Evolutionary conservation across 1,139 yeast species (phyloP).

Genomic region (Geotrichum reessii): DNA sequence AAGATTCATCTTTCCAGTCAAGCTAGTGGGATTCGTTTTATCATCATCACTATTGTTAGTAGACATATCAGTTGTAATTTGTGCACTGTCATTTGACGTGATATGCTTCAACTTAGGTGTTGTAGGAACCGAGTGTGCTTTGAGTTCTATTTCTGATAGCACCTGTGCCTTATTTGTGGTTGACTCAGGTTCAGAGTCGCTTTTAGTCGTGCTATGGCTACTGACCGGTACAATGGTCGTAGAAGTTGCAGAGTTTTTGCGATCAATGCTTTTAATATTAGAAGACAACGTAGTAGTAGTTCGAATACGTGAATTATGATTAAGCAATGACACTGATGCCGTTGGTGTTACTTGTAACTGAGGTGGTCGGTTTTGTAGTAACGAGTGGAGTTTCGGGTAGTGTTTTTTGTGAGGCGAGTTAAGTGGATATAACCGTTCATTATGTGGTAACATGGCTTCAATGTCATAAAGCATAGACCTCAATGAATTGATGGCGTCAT

Average conservation of each 20-base stretch:
- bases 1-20: not conserved
- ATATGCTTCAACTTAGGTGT: not conserved
- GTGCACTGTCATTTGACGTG: not conserved
- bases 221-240: not conserved
- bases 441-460: conserved; percentile 27
- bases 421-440: conserved; percentile 25
- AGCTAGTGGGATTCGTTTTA: not conserved
- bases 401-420: conserved; percentile 29
- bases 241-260: not conserved
- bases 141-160: not conserved
- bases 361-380: conserved; percentile 20
- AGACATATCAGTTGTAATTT: not conserved
- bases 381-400: conserved; percentile 30
- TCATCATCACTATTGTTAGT: not conserved
- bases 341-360: not conserved
- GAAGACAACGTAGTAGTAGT: conserved; percentile 2
- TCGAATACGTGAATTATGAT: conserved; percentile 1
- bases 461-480: conserved; percentile 23
- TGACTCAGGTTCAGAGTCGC: not conserved
- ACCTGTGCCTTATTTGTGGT: not conserved
- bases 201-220: not conserved
- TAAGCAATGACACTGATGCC: not conserved
- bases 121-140: not conserved
- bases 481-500: conserved; percentile 20
- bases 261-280: not conserved